phyloP scores from a whole-genome alignment of 2,329 filamentous ascomycete genomes.

The Xylariaceae sp. region DNA sequence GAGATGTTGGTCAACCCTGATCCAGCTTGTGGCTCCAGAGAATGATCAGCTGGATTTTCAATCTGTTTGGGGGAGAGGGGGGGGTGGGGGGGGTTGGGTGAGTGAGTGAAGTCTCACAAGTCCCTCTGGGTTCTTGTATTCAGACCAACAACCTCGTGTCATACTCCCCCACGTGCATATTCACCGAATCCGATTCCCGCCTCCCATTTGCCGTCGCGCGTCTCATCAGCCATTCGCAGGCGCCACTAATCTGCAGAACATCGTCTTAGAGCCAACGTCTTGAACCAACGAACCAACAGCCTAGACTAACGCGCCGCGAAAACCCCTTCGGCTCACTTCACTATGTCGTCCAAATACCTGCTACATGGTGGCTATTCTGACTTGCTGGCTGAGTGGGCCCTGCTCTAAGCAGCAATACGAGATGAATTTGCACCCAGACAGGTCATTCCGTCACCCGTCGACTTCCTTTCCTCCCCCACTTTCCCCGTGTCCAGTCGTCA shows the following conservation, averaged over 20 bases:
- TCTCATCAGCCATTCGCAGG: too few relatives aligned
- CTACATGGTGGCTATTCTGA: not conserved
- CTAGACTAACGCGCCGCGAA: too few relatives aligned
- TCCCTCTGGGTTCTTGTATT: too few relatives aligned
- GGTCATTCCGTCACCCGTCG: not conserved
- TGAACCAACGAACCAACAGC: too few relatives aligned
- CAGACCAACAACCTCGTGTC: not conserved
- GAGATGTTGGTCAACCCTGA: not conserved
- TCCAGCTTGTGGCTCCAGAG: not conserved
- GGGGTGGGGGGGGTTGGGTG: too few relatives aligned
- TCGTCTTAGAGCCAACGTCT: not conserved
- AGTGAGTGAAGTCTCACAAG: not conserved
- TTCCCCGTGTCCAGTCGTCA: not conserved
- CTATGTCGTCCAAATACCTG: not conserved
- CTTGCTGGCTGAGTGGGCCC: constrained; percentile 3
- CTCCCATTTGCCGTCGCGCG: constrained; percentile 1
- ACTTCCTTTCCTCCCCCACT: not conserved
- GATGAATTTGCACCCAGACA: not conserved
- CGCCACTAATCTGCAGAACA: not conserved
- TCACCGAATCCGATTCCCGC: not conserved
- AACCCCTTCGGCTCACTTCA: not conserved
- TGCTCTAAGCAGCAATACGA: constrained; percentile 1
- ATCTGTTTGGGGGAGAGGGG: too few relatives aligned
- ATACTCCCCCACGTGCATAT: not conserved
- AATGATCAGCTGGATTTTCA: not conserved